Evolutionary conservation across 768 basidiomycete genomes (phyloP).

Genomic region (Pulveroboletus ravenelii): DNA sequence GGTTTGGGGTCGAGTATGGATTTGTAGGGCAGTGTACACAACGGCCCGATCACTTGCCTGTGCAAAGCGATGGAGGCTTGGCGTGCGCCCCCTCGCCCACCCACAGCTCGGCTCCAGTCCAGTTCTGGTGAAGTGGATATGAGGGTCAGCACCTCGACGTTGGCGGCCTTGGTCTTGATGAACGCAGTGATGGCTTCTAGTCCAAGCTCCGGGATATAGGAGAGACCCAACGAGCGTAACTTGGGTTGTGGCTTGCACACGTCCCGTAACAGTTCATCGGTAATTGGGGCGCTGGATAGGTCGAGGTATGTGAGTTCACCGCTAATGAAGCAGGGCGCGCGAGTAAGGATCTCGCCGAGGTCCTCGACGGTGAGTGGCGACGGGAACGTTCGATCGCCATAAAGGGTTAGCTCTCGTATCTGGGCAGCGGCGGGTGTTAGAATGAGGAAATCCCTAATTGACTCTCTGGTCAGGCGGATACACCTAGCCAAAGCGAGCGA

Average conservation of each 20-base stretch:
- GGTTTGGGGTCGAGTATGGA: slow-evolving; percentile 44
- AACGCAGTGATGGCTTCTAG: slow-evolving; percentile 66
- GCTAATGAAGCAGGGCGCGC: slow-evolving; percentile 74
- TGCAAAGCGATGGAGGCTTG: slow-evolving; percentile 77
- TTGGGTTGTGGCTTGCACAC: slow-evolving; percentile 60
- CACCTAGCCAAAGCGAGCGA: slow-evolving; percentile 86
- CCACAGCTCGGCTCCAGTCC: slow-evolving; percentile 43
- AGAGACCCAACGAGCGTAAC: slow-evolving; percentile 86
- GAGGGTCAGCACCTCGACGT: slow-evolving; percentile 84
- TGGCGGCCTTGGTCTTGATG: slow-evolving; percentile 58
- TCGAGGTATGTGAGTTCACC: slow-evolving; percentile 84
- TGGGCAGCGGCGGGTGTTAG: slow-evolving; percentile 57
- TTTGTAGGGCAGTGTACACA: slow-evolving; percentile 75
- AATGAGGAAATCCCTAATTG: slow-evolving; percentile 70
- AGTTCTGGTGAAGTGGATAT: slow-evolving; percentile 73
- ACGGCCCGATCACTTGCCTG: slow-evolving; percentile 68
- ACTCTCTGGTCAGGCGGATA: slow-evolving; percentile 73
- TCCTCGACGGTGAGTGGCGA: slow-evolving; percentile 67
- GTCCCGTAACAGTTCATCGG: slow-evolving; percentile 45
- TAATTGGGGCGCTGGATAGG: slow-evolving; percentile 78
- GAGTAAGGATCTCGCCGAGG: slow-evolving; percentile 58
- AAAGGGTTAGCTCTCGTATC: slow-evolving; percentile 79
- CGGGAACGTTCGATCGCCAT: slow-evolving; percentile 81
- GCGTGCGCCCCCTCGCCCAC: slow-evolving; percentile 43
- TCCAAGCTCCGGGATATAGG: slow-evolving; percentile 71